Percentiles rank a stretch among this genome's conserved stretches.
Evolutionary conservation across 371 early-diverging fungal genomes (phyloP).

Genomic region (Blastocladiella emersonii): DNA sequence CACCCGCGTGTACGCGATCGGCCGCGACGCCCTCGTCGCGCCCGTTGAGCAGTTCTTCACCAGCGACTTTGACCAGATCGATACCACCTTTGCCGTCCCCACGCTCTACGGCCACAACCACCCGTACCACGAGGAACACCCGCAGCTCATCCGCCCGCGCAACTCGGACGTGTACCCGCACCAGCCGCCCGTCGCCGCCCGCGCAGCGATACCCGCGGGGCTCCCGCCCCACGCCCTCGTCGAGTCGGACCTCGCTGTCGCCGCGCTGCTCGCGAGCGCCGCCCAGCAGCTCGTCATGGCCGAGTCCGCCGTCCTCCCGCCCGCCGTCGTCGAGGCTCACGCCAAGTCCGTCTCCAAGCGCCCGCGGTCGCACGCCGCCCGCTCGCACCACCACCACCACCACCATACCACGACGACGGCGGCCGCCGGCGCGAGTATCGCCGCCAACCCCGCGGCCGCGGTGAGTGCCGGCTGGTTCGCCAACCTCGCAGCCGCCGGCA

Average conservation of each 20-base stretch:
- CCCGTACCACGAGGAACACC: slow-evolving; percentile 5
- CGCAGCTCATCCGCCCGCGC: slow-evolving; percentile 1
- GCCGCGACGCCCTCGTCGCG: neutral
- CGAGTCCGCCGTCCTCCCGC: neutral
- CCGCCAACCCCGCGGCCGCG: neutral
- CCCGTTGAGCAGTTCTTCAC: slow-evolving; percentile 3
- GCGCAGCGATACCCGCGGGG: neutral
- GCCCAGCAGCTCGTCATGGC: neutral
- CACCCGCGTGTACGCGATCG: neutral
- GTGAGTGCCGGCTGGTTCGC: neutral
- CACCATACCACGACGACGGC: no score
- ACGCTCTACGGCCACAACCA: neutral
- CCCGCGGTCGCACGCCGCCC: no score
- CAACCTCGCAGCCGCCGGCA: neutral
- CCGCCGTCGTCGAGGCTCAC: neutral
- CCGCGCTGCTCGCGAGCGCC: neutral
- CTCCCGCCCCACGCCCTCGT: neutral
- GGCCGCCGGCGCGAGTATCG: neutral
- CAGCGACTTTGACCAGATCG: neutral
- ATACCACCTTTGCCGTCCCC: neutral
- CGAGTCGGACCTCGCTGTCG: neutral
- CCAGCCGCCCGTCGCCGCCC: neutral
- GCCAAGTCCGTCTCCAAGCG: neutral
- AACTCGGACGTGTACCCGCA: neutral
- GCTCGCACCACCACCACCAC: no score